Evolutionary conservation across 768 basidiomycete genomes (phyloP).

Genomic region (Favolaschia claudopus): DNA sequence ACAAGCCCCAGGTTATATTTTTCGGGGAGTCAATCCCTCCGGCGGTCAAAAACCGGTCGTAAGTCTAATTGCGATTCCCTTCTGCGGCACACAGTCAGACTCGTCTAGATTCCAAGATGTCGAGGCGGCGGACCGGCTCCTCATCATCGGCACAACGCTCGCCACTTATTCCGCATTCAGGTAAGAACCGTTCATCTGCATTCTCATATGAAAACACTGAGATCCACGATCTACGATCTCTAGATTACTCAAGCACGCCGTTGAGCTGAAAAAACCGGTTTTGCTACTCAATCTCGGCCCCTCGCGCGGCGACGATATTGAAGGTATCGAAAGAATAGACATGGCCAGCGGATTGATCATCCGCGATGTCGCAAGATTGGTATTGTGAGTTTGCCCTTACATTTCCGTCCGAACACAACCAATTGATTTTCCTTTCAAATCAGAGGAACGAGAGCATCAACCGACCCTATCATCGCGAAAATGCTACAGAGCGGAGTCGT

Average conservation of each 20-base stretch:
- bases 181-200: conserved; percentile 41
- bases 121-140: conserved; percentile 67
- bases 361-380: conserved; percentile 62
- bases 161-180: conserved; percentile 94
- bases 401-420: background rate
- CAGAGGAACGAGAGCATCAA: conserved; percentile 54
- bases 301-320: conserved; percentile 78
- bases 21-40: conserved; percentile 89
- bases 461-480: conserved; percentile 54
- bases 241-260: conserved; percentile 82
- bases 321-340: conserved; percentile 82
- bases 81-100: background rate
- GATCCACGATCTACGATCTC: background rate
- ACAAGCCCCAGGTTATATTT: conserved; percentile 86
- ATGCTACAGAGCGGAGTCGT: conserved; percentile 69
- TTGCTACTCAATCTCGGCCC: conserved; percentile 89
- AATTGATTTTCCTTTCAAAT: conserved; percentile 11
- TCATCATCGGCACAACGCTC: conserved; percentile 89
- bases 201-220: too few relatives aligned
- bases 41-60: conserved; percentile 76
- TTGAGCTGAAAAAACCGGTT: conserved; percentile 78
- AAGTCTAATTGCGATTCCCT: conserved; percentile 36
- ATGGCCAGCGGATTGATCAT: conserved; percentile 77
- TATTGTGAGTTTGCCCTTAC: conserved; percentile 59
- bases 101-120: conserved; percentile 61